phyloP scores from a whole-genome alignment of 192 early-diverging fungal species.

The Oehlia diaphana region DNA sequence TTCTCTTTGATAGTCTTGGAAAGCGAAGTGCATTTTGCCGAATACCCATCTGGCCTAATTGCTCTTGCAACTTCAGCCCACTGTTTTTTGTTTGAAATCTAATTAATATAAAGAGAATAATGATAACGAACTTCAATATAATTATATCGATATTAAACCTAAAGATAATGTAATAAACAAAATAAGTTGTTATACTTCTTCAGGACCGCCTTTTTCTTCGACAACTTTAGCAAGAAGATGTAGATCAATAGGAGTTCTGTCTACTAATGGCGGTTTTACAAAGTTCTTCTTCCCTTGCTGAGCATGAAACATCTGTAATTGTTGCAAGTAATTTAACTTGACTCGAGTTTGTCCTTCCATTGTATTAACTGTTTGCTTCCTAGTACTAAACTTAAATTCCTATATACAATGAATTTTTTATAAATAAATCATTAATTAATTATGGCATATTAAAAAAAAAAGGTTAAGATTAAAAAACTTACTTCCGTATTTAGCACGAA shows the following conservation, averaged over 20 bases:
- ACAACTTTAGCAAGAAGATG: conserved; percentile 83
- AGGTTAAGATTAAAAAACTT: conserved; percentile 29
- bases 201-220: conserved; percentile 68
- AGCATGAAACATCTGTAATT: conserved; percentile 86
- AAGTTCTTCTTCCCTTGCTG: conserved; percentile 69
- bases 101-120: conserved; percentile 14
- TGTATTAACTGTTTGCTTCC: conserved; percentile 87
- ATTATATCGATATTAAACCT: neutral
- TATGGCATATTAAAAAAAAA: neutral
- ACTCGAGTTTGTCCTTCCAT: conserved; percentile 88
- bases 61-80: conserved; percentile 80
- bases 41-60: conserved; percentile 51
- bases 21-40: conserved; percentile 66
- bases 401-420: conserved; percentile 34
- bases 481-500: conserved; percentile 86
- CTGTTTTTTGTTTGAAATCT: conserved; percentile 66
- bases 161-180: neutral
- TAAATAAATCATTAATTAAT: neutral
- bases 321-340: conserved; percentile 88
- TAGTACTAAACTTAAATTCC: conserved; percentile 86
- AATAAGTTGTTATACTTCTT: conserved; percentile 46
- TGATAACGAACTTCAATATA: no score
- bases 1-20: conserved; percentile 65
- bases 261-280: conserved; percentile 77
- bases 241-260: conserved; percentile 86